These are phyloP conservation scores for Candida corydali DNA, from an alignment of 805 yeast species.

Conservation along the genomic window DNA sequence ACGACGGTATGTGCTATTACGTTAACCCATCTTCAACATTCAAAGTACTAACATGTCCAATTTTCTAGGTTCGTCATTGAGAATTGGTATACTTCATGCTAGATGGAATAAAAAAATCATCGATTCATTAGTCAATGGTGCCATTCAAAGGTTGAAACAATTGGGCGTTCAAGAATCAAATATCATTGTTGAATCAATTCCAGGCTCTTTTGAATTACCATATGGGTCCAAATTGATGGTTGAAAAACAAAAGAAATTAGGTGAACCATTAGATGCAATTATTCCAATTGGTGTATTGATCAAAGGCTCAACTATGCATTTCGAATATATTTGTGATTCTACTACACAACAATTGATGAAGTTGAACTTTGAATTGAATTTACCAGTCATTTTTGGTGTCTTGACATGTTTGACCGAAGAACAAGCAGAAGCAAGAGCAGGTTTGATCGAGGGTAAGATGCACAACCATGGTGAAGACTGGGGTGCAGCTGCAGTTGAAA, in stretches of 20 bases:
- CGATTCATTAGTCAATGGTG: slow-evolving; percentile 76
- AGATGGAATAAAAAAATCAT: slow-evolving; percentile 88
- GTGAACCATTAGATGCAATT: slow-evolving; percentile 68
- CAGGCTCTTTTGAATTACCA: slow-evolving; percentile 94
- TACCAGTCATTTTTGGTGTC: slow-evolving; percentile 90
- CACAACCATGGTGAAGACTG: slow-evolving; percentile 98
- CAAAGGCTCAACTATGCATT: slow-evolving; percentile 97
- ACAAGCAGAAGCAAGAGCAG: slow-evolving; percentile 92
- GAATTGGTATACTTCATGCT: slow-evolving; percentile 88
- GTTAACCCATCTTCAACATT: background rate
- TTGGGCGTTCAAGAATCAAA: slow-evolving; percentile 74
- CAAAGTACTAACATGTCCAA: slow-evolving; percentile 3
- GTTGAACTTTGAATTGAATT: slow-evolving; percentile 61
- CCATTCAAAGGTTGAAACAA: slow-evolving; percentile 51
- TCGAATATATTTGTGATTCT: slow-evolving; percentile 93
- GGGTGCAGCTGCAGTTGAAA: slow-evolving; percentile 99
- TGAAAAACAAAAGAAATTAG: slow-evolving; percentile 38
- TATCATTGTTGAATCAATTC: slow-evolving; percentile 80
- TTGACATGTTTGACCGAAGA: slow-evolving; percentile 91
- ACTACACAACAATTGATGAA: slow-evolving; percentile 82
- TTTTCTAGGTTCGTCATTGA: slow-evolving; percentile 45
- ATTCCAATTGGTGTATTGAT: slow-evolving; percentile 93
- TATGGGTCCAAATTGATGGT: slow-evolving; percentile 61
- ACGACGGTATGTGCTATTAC: slow-evolving; percentile 50
- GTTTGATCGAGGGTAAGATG: slow-evolving; percentile 65